Conservation (phyloP, 768 basidiomycete species). For the Tylopilus subfusipes region DNA sequence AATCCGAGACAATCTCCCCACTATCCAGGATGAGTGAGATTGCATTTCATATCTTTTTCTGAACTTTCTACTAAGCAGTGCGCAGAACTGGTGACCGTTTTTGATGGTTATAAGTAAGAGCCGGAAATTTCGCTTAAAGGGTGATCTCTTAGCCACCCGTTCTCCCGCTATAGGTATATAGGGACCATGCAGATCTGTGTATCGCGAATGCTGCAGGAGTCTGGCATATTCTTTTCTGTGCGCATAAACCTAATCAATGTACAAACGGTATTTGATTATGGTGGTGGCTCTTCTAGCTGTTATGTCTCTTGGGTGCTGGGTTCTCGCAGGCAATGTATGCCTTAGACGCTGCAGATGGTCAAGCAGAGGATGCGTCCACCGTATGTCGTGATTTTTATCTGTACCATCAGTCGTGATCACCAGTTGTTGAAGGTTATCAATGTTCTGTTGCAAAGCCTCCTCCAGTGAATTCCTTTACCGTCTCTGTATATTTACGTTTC, state of each 20-base stretch:
- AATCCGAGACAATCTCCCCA: not conserved
- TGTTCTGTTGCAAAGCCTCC: constrained; percentile 70
- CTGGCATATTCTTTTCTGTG: constrained; percentile 88
- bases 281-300: constrained; percentile 44
- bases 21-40: constrained; percentile 74
- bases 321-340: constrained; percentile 88
- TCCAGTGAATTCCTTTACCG: constrained; percentile 52
- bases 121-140: not conserved
- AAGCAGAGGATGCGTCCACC: constrained; percentile 46
- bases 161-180: constrained; percentile 52
- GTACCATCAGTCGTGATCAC: not conserved
- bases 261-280: not conserved
- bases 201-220: constrained; percentile 89
- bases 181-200: constrained; percentile 95
- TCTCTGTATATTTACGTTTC: not conserved
- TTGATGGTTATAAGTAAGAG: constrained; percentile 73
- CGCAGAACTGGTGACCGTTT: constrained; percentile 72
- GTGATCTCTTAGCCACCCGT: not conserved
- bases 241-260: constrained; percentile 15
- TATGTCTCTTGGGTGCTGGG: constrained; percentile 79
- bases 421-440: constrained; percentile 53
- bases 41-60: not conserved
- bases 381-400: constrained; percentile 35
- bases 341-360: constrained; percentile 86
- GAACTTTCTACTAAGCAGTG: not conserved